Conservation (phyloP, 2,329 filamentous ascomycete species). For the Delphinella strobiligena region DNA sequence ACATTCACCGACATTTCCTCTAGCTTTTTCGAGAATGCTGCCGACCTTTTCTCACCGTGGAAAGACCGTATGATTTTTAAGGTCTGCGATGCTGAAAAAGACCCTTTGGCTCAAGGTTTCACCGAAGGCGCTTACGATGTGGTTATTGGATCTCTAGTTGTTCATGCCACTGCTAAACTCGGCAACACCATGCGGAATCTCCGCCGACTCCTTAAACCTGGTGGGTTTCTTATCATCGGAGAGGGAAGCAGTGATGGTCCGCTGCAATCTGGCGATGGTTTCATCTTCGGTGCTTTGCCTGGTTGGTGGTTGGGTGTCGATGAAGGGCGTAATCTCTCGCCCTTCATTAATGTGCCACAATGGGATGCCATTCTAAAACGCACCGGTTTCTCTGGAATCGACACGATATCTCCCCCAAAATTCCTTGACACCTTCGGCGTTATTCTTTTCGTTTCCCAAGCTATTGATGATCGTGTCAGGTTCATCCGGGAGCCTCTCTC, state of each 20-base stretch:
- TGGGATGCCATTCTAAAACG: constrained; percentile 23
- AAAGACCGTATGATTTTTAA: constrained; percentile 2
- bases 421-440: constrained; percentile 1
- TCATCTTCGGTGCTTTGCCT: constrained; percentile 21
- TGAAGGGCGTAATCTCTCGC: constrained; percentile 18
- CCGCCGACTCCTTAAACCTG: constrained; percentile 17
- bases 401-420: constrained; percentile 6
- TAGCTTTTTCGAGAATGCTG: constrained; percentile 21
- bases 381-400: constrained; percentile 24
- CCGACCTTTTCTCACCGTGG: neutral
- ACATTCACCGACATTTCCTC: constrained; percentile 35
- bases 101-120: constrained; percentile 34
- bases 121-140: constrained; percentile 25
- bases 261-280: constrained; percentile 15
- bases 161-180: constrained; percentile 15
- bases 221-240: constrained; percentile 15
- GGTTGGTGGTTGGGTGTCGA: constrained; percentile 24
- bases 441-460: constrained; percentile 5
- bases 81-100: constrained; percentile 5
- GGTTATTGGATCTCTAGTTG: constrained; percentile 17
- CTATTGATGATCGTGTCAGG: constrained; percentile 6
- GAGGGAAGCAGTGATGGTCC: constrained; percentile 17
- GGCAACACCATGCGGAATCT: constrained; percentile 13
- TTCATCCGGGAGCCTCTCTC: constrained; percentile 3
- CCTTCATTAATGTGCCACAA: constrained; percentile 15